Percentiles rank a stretch among this genome's conserved stretches.
phyloP scores from a whole-genome alignment of 768 basidiomycete species.

The Agaricus blazei region DNA sequence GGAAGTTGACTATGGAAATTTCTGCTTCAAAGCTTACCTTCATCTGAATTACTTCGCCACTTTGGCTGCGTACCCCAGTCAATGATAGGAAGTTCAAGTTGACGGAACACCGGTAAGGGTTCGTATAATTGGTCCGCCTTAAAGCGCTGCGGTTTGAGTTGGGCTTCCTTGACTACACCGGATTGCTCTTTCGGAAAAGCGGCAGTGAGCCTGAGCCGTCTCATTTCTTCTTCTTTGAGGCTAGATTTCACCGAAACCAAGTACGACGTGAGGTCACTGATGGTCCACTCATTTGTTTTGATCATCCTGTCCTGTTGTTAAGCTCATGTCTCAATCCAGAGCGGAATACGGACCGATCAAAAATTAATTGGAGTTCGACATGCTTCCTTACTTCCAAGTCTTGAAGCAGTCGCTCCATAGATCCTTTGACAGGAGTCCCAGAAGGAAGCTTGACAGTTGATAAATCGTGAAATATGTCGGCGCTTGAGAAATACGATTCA shows the following conservation, averaged over 20 bases:
- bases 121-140: slow-evolving; percentile 82
- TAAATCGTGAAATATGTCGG: slow-evolving; percentile 85
- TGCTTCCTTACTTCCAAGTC: slow-evolving; percentile 84
- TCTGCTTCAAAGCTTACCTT: slow-evolving; percentile 49
- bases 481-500: slow-evolving; percentile 81
- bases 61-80: slow-evolving; percentile 80
- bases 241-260: slow-evolving; percentile 74
- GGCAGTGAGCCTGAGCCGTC: slow-evolving; percentile 59
- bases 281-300: slow-evolving; percentile 87
- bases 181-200: slow-evolving; percentile 67
- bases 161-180: slow-evolving; percentile 12
- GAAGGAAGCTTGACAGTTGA: slow-evolving; percentile 74
- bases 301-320: slow-evolving; percentile 57
- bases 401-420: slow-evolving; percentile 64
- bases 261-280: slow-evolving; percentile 81
- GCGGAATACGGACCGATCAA: slow-evolving; percentile 55
- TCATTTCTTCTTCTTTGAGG: slow-evolving; percentile 37
- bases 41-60: slow-evolving; percentile 81
- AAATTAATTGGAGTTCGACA: slow-evolving; percentile 91
- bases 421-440: slow-evolving; percentile 55
- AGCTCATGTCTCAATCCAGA: background rate
- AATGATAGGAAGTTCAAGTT: slow-evolving; percentile 73
- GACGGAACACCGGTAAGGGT: slow-evolving; percentile 65
- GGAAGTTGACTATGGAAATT: background rate
- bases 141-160: slow-evolving; percentile 39